Evolutionary conservation across 345 rosid genomes (phyloP).

Genomic region (Jatropha curcas): DNA sequence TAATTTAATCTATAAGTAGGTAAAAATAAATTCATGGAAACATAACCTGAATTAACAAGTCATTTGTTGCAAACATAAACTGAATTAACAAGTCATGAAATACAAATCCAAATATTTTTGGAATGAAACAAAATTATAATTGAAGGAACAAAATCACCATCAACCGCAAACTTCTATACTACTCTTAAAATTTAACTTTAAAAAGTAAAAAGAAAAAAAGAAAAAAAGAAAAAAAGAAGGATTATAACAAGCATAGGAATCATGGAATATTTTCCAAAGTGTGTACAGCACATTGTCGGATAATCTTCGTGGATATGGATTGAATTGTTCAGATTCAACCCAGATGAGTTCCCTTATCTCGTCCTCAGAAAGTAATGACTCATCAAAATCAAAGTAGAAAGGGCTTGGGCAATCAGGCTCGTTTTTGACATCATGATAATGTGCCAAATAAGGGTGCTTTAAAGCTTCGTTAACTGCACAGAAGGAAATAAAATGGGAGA

Average conservation of each 20-base stretch:
- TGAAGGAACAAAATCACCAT: too few species aligned
- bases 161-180: too few species aligned
- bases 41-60: too few species aligned
- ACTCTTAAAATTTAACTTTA: too few species aligned
- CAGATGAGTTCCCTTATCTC: slow-evolving; percentile 94
- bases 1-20: too few species aligned
- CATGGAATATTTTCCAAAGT: slow-evolving; percentile 10
- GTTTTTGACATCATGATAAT: slow-evolving; percentile 76
- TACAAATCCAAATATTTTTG: too few species aligned
- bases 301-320: slow-evolving; percentile 64
- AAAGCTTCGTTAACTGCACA: slow-evolving; percentile 84
- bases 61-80: too few species aligned
- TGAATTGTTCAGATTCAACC: slow-evolving; percentile 82
- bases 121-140: too few species aligned
- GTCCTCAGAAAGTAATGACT: slow-evolving; percentile 87
- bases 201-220: too few species aligned
- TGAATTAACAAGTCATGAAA: too few species aligned
- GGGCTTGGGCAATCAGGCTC: slow-evolving; percentile 83
- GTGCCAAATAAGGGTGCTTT: slow-evolving; percentile 79
- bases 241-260: slow-evolving; percentile 15
- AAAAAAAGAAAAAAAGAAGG: too few species aligned
- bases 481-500: not conserved
- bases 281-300: slow-evolving; percentile 14
- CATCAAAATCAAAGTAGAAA: slow-evolving; percentile 90
- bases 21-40: too few species aligned